Evolutionary conservation across 2,329 filamentous ascomycete genomes (phyloP), one percentile per base, ranked within the genome.

Genomic region (Fusarium begoniae): DNA sequence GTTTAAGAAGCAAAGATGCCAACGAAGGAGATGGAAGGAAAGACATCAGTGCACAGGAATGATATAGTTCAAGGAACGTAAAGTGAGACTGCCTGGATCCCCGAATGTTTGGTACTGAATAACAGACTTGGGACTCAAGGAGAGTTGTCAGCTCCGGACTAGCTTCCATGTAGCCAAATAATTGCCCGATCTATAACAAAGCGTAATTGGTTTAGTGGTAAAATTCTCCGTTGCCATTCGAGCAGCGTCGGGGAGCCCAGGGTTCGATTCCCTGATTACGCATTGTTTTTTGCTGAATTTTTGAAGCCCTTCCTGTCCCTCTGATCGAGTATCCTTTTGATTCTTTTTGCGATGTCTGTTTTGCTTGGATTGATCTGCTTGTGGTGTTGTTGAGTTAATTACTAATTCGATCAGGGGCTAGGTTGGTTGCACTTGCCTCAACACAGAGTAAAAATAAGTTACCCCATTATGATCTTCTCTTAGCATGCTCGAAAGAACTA

Each of bases 151-250:
- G 18, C 8, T 5, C 5, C 0, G 11, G 9, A 6, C 6, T 5
- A 15, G 13, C n/a, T 11, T 26, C 0, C 32, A 53, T 53, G 0
- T 8, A 6, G 5, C 2, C 9, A 12, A 37, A 26, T 17, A 12
- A 28, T 5, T 2, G 6, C 13, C 4, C 1, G 2, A 1, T 28
- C 10, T 11, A 10, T 30, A 30, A 37, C 9, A 37, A 53, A 20
- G 50, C 32, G 50, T 53, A 53, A 53, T 53, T 53, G 50, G 30
- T 37, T 53, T 53, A 53, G 50, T 53, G 67, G 65, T 70, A 70
- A 69, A 70, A 70, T 69, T 70, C 67, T 70, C 67, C 67, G 67
- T 70, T 70, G 67, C 65, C 67, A 70, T 69, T 38, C 35, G 48
- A 66, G 48, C 14, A 66, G 47, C 28, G 47, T 69, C 66, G 64